Evolutionary conservation across 306 rosid species (phyloP), one percentile per base, ranked within the genome.

Genomic region (Fagus crenata): DNA sequence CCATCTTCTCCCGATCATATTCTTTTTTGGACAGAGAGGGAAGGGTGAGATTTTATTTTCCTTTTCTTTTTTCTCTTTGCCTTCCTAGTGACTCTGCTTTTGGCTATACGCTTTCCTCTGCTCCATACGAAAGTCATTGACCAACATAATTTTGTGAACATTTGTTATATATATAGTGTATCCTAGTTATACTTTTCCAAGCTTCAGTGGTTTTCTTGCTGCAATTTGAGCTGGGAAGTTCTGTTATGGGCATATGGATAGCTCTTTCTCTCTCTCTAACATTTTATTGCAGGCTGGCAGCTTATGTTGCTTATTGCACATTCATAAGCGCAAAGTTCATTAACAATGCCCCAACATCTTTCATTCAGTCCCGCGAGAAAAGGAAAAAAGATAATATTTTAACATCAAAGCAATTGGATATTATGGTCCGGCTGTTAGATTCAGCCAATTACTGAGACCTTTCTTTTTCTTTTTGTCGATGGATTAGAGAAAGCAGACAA

Each of bases 131-230:
- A 79, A 81, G 80, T 54, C 78, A 83, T 46, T 75, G 67, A 74
- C 76, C 81, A 65, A 71, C 90, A 89, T 91, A 91, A 85, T 81
- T 79, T 84, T 88, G 77, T 76, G 90, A 77, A 81, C 86, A 82
- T 84, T 75, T 87, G 81, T 84, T 76, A 59, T 76, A 84, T 77
- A 9, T 46, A 80, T 81, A 79, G 83, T 85, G 89, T 83, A 88
- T 77, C 75, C 65, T 83, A 85, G 83, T 81, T 79, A 18, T 78
- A 69, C 80, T 41, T 69, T 74, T 77, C 82, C 64, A 61, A 70
- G 6, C 28, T 79, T 36, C 51, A 33, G 17, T 43, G 69, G 28
- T 42, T 61, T 71, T 69, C 49, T 14, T 36, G 54, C 74, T 71
- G 75, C 80, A 71, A 82, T 78, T 80, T 80, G 58, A 72, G 68